Evolutionary conservation across 805 yeast genomes (phyloP), one percentile per base, ranked within the genome.

Genomic region (Naumovozyma dairenensis): DNA sequence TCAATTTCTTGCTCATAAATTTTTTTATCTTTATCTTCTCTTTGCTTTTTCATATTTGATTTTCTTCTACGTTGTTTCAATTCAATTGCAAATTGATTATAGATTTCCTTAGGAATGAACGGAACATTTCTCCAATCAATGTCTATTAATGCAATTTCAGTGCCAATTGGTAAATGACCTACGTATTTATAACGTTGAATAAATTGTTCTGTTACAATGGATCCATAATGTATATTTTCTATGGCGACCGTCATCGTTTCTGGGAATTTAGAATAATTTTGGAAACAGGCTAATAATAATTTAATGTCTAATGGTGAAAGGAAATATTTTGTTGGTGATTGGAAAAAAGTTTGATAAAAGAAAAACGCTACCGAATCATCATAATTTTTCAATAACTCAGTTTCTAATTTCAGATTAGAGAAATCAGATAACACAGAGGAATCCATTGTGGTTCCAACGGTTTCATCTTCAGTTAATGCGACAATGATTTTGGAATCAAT

Each of bases 121-220:
- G 47, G 66, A 61, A 65, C 34, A 55, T 57, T 33, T 57, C 66
- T 49, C 97, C 97, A 89, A 51, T 84, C 79, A 33, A 95, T 71
- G 47, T 92, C 97, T 35, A 92, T 52, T 42, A 83, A 76, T 8
- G 86, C 93, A 28, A 89, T 56, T 33, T 80, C 81, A 0, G 95
- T 80, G 2, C 96, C 96, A 19, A 73, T 53, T 0, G 98, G 96
- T 16, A 86, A 58, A 55, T 89, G 89, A 1, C 81, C 69, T 36
- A 92, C 59, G 53, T 81, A 85, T 55, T 85, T 87, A 53, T 69
- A 69, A 43, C 77, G 73, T 33, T 71, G 69, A 48, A 80, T 43
- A 3, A 56, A 40, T n/a, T 73, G 74, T 12, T 72, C 77, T 0
- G 79, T 71, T 2, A 78, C 71, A 15, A 80, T 65, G 16, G 71